Evolutionary conservation across 1,284 basidiomycete genomes (phyloP).

Genomic region (Ganoderma sinense): DNA sequence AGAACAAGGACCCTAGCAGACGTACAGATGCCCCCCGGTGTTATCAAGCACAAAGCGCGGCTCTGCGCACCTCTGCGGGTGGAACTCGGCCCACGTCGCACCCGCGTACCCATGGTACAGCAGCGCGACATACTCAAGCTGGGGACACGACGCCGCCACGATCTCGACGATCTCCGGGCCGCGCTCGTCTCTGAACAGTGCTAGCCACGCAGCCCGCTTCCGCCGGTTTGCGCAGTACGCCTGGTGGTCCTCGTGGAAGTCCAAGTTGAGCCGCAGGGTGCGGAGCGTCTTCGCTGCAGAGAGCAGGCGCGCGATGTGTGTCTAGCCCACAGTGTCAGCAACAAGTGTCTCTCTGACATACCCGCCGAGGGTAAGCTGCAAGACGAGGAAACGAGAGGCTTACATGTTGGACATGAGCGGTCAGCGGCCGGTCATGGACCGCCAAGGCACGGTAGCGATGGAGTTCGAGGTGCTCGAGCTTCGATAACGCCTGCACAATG

Average conservation of each 20-base stretch:
- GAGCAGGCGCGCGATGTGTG: constrained; percentile 4
- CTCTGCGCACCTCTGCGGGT: not conserved
- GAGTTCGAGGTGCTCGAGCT: no score
- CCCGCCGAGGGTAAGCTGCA: no score
- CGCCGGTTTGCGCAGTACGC: not conserved
- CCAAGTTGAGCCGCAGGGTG: not conserved
- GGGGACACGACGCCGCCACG: not conserved
- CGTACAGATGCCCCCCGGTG: not conserved
- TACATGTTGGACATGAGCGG: constrained; percentile 1
- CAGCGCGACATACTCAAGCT: not conserved
- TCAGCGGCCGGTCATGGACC: not conserved
- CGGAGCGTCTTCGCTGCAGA: not conserved
- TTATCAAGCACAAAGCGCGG: not conserved
- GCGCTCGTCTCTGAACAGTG: not conserved
- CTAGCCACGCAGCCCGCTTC: not conserved
- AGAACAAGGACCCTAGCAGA: not conserved
- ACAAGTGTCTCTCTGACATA: no score
- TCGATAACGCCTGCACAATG: no score
- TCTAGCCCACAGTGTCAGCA: not conserved
- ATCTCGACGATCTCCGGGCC: not conserved
- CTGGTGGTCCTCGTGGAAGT: not conserved
- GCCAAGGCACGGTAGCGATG: no score
- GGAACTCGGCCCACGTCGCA: not conserved
- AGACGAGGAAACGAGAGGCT: no score
- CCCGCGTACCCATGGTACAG: not conserved